Evolutionary conservation across 2,329 filamentous ascomycete genomes (phyloP), one percentile per base, ranked within the genome.

Genomic region (Helotiales sp.): DNA sequence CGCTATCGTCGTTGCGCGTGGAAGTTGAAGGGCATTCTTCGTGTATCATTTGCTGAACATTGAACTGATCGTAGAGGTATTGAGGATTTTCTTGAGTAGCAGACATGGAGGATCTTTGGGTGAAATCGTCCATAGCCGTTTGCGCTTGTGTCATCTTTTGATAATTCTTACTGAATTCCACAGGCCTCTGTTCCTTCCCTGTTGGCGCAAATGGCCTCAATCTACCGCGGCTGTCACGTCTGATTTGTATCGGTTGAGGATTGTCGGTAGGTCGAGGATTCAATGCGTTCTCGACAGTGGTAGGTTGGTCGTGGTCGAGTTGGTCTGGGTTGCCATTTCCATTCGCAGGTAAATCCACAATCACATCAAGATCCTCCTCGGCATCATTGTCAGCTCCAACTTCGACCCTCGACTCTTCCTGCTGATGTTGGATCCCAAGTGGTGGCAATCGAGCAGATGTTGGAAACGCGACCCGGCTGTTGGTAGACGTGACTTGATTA

Each of bases 81-180:
- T 57, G 64, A 8, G 74, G 62, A 61, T 75, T 76, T 61, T 74
- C 71, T 55, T 77, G 75, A 2, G 75, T 77, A 3, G 69, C 45
- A 40, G 74, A 76, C 70, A 76, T 66, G 1, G 70, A 70, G 32
- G 71, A 75, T 37, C 67, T 72, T 58, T 76, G 75, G 1, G 70
- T 72, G 17, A 61, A 32, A 28, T 73, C 64, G 6, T 69, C 67
- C 69, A 68, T 69, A 24, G 40, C 43, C n/a, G 37, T 28, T 20
- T 20, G 30, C 6, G 13, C 26, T 24, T 49, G 26, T 7, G 26
- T 57, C 52, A 37, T 34, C 37, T 50, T 24, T 11, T 37, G 37
- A 28, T 59, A 57, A 8, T 52, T 63, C 22, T 62, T 32, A 10
- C 43, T 32, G 30, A 66, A 66, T 2, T 37, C 45, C 11, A 57